phyloP scores from a whole-genome alignment of 257 asterid species.

The Orobanche coerulescens region DNA sequence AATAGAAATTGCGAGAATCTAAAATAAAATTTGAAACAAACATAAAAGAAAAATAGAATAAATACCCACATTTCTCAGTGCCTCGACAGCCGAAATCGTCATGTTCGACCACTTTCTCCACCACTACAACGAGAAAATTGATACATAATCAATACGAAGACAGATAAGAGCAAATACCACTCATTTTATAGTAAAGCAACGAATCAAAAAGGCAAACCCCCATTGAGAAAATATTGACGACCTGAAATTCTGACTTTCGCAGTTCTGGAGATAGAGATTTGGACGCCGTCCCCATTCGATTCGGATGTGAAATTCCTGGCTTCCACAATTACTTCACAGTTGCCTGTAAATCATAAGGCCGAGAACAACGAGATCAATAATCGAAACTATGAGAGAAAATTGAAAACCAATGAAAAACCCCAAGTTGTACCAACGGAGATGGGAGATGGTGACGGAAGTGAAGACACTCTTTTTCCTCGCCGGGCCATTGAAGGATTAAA shows the following conservation, averaged over 20 bases:
- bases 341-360: slow-evolving; percentile 35
- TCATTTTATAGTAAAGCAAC: neutral
- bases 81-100: slow-evolving; percentile 17
- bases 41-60: neutral
- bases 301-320: slow-evolving; percentile 47
- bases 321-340: slow-evolving; percentile 56
- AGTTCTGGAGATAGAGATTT: slow-evolving; percentile 43
- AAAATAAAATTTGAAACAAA: neutral
- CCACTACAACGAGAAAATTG: slow-evolving; percentile 32
- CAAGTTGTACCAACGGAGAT: slow-evolving; percentile 49
- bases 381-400: neutral
- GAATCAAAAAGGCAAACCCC: too few relatives aligned
- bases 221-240: neutral
- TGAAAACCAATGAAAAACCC: neutral
- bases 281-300: slow-evolving; percentile 31
- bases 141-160: neutral
- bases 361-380: neutral
- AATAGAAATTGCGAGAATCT: neutral
- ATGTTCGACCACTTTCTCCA: slow-evolving; percentile 26
- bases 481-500: slow-evolving; percentile 41
- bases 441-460: slow-evolving; percentile 37
- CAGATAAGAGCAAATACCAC: neutral
- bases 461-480: slow-evolving; percentile 29
- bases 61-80: slow-evolving; percentile 41
- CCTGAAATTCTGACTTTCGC: slow-evolving; percentile 49